Base-by-base conservation (phyloP, 2,329 filamentous ascomycete genomes). In the Alternaria sp. region DNA sequence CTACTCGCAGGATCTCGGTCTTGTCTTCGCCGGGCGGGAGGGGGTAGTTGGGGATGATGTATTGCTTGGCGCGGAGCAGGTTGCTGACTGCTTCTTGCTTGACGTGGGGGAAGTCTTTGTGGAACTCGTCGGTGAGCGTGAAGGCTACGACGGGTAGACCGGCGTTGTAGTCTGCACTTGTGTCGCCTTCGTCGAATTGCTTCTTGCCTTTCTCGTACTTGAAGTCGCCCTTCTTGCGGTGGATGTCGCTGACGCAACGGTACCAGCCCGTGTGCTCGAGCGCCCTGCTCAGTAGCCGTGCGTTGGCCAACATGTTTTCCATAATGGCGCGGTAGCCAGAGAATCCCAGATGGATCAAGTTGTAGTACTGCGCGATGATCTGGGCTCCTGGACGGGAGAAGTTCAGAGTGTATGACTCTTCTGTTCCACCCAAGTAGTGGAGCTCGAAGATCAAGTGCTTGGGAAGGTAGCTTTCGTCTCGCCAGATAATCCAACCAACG, bases 351-450 rank as follows among this genome's bases (percentile, higher is more conserved):
- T 91, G 89, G 63, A 92, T 88, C 12, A 92, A 81, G 69, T 92
- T 91, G 73, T 92, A 92, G 78, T 92, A 92, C 73, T 92, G 90
- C 0, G 85, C 89, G 63, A 92, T 88, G 60, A 92, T 83, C 65
- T 92, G 90, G 0, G 88, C 87, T 4, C 89, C 90, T 0, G 90
- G 89, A 1, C 90, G 86, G 1, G 89, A 91, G 81, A 92, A 92
- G 79, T 92, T 92, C 19, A 92, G 83, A 0, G 89, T 91, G 78
- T 88, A 92, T 2, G 87, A 89, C 72, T 90, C 85, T 70, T 92
- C 89, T 0, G 88, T 90, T n/a, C 89, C 89, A 40, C 90, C 90
- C 0, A 92, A 85, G 71, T 92, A 92, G 75, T 88, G 88, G 17
- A 92, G 83, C 75, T 92, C 88, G 75, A 92, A 92, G 65, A 92